A percentile compares a stretch with the other conserved stretches of the same genome.
Evolutionary conservation across 2,329 filamentous ascomycete species (phyloP).

Genomic region (Ophiostoma tasmaniense): DNA sequence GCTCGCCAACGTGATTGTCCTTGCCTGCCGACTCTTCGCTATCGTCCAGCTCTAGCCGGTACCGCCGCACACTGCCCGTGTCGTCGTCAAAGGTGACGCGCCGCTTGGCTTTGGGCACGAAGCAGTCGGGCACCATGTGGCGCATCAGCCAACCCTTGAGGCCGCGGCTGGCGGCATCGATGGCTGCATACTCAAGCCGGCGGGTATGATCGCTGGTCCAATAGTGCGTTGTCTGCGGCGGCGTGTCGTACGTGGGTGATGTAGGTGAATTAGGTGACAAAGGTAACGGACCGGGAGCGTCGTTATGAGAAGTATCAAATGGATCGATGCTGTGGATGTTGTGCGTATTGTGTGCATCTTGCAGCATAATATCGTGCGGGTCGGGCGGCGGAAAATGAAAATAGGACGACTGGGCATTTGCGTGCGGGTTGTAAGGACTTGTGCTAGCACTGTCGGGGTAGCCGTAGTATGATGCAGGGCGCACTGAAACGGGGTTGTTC

Average conservation of each 20-base stretch:
- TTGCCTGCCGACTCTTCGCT: constrained; percentile 31
- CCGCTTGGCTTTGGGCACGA: constrained; percentile 42
- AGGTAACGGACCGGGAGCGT: constrained; percentile 1
- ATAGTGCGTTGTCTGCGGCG: constrained; percentile 54
- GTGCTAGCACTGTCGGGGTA: not conserved
- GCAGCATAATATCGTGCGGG: not conserved
- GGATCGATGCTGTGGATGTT: not conserved
- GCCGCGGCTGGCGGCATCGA: constrained; percentile 52
- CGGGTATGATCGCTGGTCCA: constrained; percentile 58
- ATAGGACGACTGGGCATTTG: not conserved
- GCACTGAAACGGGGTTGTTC: not conserved
- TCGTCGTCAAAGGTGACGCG: constrained; percentile 53
- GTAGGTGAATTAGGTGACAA: constrained; percentile 20
- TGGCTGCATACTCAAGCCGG: constrained; percentile 56
- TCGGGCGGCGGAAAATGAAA: not conserved
- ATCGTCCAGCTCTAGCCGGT: constrained; percentile 51
- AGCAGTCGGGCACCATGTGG: constrained; percentile 52
- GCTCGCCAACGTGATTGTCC: constrained; percentile 3
- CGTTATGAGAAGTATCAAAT: not conserved
- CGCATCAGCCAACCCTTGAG: constrained; percentile 52
- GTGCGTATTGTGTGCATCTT: not conserved
- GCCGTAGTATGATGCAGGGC: not conserved
- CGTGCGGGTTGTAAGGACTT: constrained; percentile 3
- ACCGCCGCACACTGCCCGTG: constrained; percentile 53
- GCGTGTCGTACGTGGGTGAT: constrained; percentile 32